phyloP scores from a whole-genome alignment of 2,329 filamentous ascomycete genomes.

The Epichloe scottii region DNA sequence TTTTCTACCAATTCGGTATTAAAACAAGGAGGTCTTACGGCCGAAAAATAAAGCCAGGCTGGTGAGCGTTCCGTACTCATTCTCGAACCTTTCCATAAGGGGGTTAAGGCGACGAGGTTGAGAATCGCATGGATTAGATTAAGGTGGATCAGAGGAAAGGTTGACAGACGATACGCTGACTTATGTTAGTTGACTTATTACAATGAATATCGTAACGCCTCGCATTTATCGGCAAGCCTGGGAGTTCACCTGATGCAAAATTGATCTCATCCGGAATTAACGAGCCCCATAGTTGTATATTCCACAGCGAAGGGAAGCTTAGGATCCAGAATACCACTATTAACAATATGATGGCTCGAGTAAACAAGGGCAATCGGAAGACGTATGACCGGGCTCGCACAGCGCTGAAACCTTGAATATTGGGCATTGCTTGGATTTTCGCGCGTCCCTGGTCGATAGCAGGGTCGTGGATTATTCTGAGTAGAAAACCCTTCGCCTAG shows the following conservation, averaged over 20 bases:
- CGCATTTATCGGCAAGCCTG: neutral
- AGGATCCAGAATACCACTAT: conserved; percentile 54
- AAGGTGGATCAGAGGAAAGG: conserved; percentile 76
- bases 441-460: neutral
- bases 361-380: conserved; percentile 77
- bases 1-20: neutral
- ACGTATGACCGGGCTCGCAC: conserved; percentile 68
- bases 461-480: neutral
- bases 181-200: neutral
- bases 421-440: conserved; percentile 6
- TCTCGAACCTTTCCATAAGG: conserved; percentile 87
- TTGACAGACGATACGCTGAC: conserved; percentile 82
- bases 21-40: conserved; percentile 46
- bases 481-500: neutral
- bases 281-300: conserved; percentile 63
- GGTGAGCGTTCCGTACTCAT: conserved; percentile 80
- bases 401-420: conserved; percentile 46
- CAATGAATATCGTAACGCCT: neutral
- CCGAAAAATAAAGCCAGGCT: conserved; percentile 82
- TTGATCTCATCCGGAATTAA: conserved; percentile 67
- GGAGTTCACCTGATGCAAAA: conserved; percentile 50
- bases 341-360: conserved; percentile 53
- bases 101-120: conserved; percentile 71
- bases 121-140: conserved; percentile 69
- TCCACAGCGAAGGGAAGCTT: conserved; percentile 56